Conservation (phyloP, 306 rosid genomes). For the Boehmeria nivea region DNA sequence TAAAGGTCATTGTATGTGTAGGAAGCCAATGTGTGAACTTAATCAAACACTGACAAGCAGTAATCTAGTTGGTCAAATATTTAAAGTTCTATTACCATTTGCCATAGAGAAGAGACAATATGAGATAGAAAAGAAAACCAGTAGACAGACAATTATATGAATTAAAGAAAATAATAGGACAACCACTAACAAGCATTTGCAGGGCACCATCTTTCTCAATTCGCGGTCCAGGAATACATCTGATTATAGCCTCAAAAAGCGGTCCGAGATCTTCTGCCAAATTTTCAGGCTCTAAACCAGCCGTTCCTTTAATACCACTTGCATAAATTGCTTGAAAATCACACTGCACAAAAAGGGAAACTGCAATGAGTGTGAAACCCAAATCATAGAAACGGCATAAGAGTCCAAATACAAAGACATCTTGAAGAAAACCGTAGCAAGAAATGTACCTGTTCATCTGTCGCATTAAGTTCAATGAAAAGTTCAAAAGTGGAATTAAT, state of each 20-base stretch:
- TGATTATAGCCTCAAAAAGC: conserved; percentile 81
- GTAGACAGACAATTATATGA: conserved; percentile 3
- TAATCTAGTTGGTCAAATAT: background rate
- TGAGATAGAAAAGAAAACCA: background rate
- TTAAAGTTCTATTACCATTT: too few species aligned
- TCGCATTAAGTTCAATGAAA: conserved; percentile 89
- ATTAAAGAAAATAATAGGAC: conserved; percentile 8
- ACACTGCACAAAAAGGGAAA: conserved; percentile 52
- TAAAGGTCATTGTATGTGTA: background rate
- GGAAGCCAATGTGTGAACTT: background rate
- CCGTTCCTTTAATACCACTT: conserved; percentile 92
- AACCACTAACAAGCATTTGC: conserved; percentile 89
- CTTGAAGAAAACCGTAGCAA: conserved; percentile 5
- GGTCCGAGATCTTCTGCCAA: conserved; percentile 97
- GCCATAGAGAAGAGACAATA: background rate
- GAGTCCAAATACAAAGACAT: conserved; percentile 13
- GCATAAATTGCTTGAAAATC: conserved; percentile 98
- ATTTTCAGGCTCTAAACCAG: conserved; percentile 83
- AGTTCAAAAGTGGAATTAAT: conserved; percentile 95
- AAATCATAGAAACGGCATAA: conserved; percentile 13
- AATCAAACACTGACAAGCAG: background rate
- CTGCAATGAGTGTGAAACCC: conserved; percentile 11
- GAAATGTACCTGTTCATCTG: conserved; percentile 78
- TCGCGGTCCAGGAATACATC: conserved; percentile 98
- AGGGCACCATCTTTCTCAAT: conserved; percentile 90